Base-by-base conservation (phyloP, 495 filamentous ascomycete species). In the Podospora fimiseda region DNA sequence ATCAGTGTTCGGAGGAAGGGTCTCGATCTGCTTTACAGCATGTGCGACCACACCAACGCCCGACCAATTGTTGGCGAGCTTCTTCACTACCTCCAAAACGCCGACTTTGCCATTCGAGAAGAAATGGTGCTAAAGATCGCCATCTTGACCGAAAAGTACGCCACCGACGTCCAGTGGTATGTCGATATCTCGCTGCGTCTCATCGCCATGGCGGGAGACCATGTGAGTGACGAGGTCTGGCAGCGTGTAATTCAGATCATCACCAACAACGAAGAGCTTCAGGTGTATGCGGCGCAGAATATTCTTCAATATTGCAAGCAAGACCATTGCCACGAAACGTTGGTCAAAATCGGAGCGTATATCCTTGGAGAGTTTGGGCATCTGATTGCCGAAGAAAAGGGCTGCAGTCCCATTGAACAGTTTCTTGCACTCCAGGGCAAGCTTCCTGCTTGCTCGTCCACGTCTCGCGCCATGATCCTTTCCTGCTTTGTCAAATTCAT, bases 81-180 rank as follows among this genome's bases (percentile, higher is more conserved):
- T 43, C 71, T 99, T 18, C 86, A 90, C 54, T 96, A 97, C 70
- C 79, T 99, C 4, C 92, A 96, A 59, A 95, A 86, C 41, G 94
- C 94, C 9, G 94, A 99, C 66, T 98, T 95, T 68, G 90, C 90
- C 1, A 96, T 99, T 57, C 80, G 94, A 47, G 94, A 99, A 70
- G 94, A 99, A 67, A 97, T 99, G 94, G 94, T 96, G 8, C 72
- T 99, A 48, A 99, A 99, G 72, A 94, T 99, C 63, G 94, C 94
- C 30, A 97, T 99, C 60, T 66, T 99, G 50, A 95, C 94, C 2
- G 94, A 99, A 68, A 97, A 97, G 66, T 99, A 97, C 63, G 94
- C 94, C 19, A 96, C 91, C 0, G 91, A 99, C 64, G 87, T 95
- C 14, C 90, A 96, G 66, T 99, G 94, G 94, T 99, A 99, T 71